Percentiles rank a stretch among this genome's conserved stretches.
Conservation (phyloP, 2,329 filamentous ascomycete genomes). For the Alternaria panax region DNA sequence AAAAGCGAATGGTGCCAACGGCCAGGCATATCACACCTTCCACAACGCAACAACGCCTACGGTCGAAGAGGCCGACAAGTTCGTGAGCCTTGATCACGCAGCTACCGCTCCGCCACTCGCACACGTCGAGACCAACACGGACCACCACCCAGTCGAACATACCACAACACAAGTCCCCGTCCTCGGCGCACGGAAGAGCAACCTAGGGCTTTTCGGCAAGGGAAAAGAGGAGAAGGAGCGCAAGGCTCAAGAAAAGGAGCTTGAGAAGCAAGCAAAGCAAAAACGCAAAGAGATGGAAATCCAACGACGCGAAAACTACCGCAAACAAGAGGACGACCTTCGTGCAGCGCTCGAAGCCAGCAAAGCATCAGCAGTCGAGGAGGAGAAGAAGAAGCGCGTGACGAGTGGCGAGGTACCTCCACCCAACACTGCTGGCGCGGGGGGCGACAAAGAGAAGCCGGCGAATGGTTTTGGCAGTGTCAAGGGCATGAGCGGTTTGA, state of each 20-base stretch:
- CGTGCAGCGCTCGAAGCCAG: conserved; percentile 71
- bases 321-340: conserved; percentile 68
- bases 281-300: conserved; percentile 59
- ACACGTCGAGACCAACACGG: conserved; percentile 40
- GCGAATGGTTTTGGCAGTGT: conserved; percentile 51
- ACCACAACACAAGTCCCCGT: conserved; percentile 41
- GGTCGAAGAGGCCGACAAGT: conserved; percentile 56
- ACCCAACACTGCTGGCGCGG: conserved; percentile 2
- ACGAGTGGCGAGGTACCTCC: conserved; percentile 18
- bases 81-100: conserved; percentile 70
- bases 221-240: conserved; percentile 71
- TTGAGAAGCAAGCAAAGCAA: conserved; percentile 53
- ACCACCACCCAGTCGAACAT: conserved; percentile 44
- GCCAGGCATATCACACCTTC: conserved; percentile 39
- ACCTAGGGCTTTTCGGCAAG: conserved; percentile 59
- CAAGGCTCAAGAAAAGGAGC: conserved; percentile 66
- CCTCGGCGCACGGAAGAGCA: conserved; percentile 48
- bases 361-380: conserved; percentile 66
- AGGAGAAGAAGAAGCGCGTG: conserved; percentile 36
- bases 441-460: conserved; percentile 17
- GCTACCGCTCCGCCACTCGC: conserved; percentile 65
- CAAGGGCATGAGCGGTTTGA: conserved; percentile 56
- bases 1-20: conserved; percentile 57
- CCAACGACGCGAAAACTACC: conserved; percentile 63
- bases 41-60: conserved; percentile 51